A percentile compares a stretch with the other conserved stretches of the same genome.
Conservation (phyloP, 257 asterid genomes). For the Coffea canephora region DNA sequence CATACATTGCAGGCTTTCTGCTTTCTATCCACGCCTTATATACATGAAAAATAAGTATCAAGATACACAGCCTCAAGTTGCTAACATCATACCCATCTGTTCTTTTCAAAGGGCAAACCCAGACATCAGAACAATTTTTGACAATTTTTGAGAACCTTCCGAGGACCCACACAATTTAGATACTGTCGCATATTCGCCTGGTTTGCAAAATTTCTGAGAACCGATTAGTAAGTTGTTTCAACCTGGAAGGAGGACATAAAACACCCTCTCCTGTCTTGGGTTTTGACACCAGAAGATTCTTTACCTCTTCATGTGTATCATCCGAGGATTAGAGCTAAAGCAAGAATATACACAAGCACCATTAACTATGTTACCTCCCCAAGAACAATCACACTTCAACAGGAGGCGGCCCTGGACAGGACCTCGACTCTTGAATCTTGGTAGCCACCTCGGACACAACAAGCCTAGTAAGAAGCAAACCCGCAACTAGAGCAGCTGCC, state of each 20-base stretch:
- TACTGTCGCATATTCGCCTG: not conserved
- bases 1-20: not conserved
- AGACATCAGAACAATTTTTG: not conserved
- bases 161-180: not conserved
- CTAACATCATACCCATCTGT: not conserved
- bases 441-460: slow-evolving; percentile 79
- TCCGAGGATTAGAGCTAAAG: slow-evolving; percentile 10
- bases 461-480: slow-evolving; percentile 76
- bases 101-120: not conserved
- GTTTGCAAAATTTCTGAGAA: not conserved
- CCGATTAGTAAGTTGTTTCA: slow-evolving; percentile 4
- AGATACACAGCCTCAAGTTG: not conserved
- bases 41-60: not conserved
- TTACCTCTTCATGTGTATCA: slow-evolving; percentile 11
- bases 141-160: not conserved
- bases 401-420: slow-evolving; percentile 27
- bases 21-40: not conserved
- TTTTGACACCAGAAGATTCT: slow-evolving; percentile 7
- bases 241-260: slow-evolving; percentile 25
- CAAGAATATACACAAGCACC: not conserved
- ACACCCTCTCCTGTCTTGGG: slow-evolving; percentile 9
- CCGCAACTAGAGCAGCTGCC: slow-evolving; percentile 81
- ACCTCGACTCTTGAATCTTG: slow-evolving; percentile 50
- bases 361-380: not conserved
- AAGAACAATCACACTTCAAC: slow-evolving; percentile 46